A percentile compares a stretch with the other conserved stretches of the same genome.
Conservation (phyloP, 495 filamentous ascomycete genomes). For the Cudoniella acicularis region DNA sequence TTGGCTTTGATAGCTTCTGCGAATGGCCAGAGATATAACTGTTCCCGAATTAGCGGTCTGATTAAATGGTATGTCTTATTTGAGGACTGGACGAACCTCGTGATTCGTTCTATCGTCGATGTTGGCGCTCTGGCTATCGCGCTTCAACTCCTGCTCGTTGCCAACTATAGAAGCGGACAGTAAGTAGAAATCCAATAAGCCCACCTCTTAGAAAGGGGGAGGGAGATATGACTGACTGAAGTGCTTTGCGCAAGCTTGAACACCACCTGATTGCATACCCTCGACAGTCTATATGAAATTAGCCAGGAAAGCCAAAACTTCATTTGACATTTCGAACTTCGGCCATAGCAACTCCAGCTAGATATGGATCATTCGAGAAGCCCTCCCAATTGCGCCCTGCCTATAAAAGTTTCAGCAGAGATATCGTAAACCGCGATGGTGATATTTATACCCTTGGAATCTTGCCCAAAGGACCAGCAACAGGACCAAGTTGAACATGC, state of each 20-base stretch:
- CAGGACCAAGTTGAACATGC: slow-evolving; percentile 82
- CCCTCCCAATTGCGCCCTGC: slow-evolving; percentile 2
- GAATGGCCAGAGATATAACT: slow-evolving; percentile 82
- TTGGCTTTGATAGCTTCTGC: slow-evolving; percentile 71
- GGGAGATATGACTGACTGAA: slow-evolving; percentile 36
- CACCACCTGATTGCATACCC: slow-evolving; percentile 77
- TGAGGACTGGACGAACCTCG: no score
- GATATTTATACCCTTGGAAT: slow-evolving; percentile 35
- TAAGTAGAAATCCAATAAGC: background rate
- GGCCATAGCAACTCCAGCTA: slow-evolving; percentile 68
- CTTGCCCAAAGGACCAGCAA: slow-evolving; percentile 79
- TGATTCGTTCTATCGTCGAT: slow-evolving; percentile 92
- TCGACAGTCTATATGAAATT: slow-evolving; percentile 53
- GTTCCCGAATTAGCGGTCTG: background rate
- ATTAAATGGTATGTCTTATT: no score
- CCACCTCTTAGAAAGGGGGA: background rate
- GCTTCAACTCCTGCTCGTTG: slow-evolving; percentile 74
- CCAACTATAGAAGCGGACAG: slow-evolving; percentile 33
- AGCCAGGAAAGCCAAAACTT: background rate
- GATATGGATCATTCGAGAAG: slow-evolving; percentile 68
- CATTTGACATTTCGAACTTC: slow-evolving; percentile 14
- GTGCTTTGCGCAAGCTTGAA: slow-evolving; percentile 81
- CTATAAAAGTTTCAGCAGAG: background rate
- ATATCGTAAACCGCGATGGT: background rate
- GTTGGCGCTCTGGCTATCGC: slow-evolving; percentile 61